Evolutionary conservation across 495 filamentous ascomycete species (phyloP).

Genomic region (Podospora comata): DNA sequence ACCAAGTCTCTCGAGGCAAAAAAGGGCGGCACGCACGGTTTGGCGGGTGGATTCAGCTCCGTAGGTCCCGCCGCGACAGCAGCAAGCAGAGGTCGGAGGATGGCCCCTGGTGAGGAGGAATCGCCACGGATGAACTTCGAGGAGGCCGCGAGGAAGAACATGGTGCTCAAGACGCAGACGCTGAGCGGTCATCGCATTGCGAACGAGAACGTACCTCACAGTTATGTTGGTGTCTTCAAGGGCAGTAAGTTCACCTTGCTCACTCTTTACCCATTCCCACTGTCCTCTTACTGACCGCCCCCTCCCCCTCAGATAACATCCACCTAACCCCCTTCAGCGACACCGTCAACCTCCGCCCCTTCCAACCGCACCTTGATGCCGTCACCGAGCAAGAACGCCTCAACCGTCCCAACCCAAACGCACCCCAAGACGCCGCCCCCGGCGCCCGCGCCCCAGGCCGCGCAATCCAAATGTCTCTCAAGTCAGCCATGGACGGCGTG

Average conservation of each 20-base stretch:
- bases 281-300: neutral
- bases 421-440: constrained; percentile 8
- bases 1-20: constrained; percentile 42
- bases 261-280: neutral
- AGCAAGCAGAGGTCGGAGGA: constrained; percentile 22
- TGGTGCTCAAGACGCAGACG: constrained; percentile 44
- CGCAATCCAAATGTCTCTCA: constrained; percentile 54
- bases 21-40: constrained; percentile 45
- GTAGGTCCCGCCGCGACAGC: constrained; percentile 27
- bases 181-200: constrained; percentile 32
- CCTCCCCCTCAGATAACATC: constrained; percentile 38
- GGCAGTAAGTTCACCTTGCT: constrained; percentile 34
- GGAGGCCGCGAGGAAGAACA: constrained; percentile 45
- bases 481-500: constrained; percentile 41
- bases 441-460: constrained; percentile 28
- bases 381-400: constrained; percentile 43
- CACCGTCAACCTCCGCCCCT: constrained; percentile 45
- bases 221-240: constrained; percentile 45
- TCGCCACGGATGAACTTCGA: constrained; percentile 39
- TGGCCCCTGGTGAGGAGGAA: constrained; percentile 26
- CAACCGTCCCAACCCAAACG: constrained; percentile 28
- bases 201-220: neutral
- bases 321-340: constrained; percentile 47
- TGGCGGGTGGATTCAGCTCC: constrained; percentile 48
- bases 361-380: constrained; percentile 49